phyloP scores from a whole-genome alignment of 1,284 basidiomycete species.

The Rhodotorula sp. region DNA sequence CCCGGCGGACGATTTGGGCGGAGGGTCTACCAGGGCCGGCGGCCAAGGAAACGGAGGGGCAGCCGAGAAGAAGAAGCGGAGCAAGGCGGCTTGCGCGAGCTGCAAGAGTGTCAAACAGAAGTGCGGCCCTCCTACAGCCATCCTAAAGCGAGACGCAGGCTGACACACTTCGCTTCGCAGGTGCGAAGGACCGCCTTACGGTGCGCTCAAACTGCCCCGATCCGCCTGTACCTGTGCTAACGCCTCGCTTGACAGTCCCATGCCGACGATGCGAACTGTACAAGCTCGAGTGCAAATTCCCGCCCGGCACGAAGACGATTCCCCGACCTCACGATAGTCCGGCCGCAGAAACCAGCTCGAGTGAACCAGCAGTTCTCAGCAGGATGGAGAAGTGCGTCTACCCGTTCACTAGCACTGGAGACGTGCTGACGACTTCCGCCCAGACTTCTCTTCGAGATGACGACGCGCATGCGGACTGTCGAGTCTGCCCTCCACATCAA shows the following conservation, averaged over 20 bases:
- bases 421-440: background rate
- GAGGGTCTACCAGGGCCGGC: too few species aligned
- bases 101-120: conserved; percentile 40
- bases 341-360: background rate
- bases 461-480: conserved; percentile 33
- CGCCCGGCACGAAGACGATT: conserved; percentile 2
- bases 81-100: conserved; percentile 26
- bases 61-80: conserved; percentile 36
- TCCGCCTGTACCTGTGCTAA: background rate
- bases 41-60: too few species aligned
- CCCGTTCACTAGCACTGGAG: too few species aligned
- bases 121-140: background rate
- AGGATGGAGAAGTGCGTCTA: conserved; percentile 26
- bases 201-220: background rate
- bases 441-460: conserved; percentile 35
- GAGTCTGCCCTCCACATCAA: conserved; percentile 35
- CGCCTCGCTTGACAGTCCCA: background rate
- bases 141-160: background rate
- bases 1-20: too few species aligned
- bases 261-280: conserved; percentile 1
- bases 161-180: background rate
- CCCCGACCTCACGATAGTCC: conserved; percentile 17
- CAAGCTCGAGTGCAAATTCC: background rate
- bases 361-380: background rate
- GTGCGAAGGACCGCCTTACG: background rate